Percentiles rank a stretch among this genome's conserved stretches.
Evolutionary conservation across 176 grass and related monocot genomes (phyloP).

Genomic region (Cenchrus fungigraminus): DNA sequence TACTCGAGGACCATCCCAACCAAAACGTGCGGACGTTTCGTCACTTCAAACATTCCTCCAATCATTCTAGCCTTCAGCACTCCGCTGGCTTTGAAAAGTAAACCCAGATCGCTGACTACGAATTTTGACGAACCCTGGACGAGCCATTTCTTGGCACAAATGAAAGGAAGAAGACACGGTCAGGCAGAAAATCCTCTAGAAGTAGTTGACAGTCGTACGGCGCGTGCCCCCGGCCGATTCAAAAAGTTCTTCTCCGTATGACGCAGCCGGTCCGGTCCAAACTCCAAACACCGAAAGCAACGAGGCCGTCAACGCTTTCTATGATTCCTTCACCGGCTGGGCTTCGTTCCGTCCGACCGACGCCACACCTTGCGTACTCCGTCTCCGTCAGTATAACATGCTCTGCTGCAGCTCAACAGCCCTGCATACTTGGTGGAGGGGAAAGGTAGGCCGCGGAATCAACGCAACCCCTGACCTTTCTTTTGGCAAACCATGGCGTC

Average conservation of each 20-base stretch:
- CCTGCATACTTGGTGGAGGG: neutral
- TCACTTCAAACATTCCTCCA: too few species aligned
- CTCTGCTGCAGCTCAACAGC: neutral
- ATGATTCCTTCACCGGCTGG: neutral
- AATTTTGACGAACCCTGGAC: neutral
- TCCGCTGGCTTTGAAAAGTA: too few species aligned
- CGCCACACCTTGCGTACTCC: neutral
- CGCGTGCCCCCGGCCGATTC: neutral
- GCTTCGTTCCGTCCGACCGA: neutral
- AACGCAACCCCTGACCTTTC: neutral
- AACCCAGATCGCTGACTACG: neutral
- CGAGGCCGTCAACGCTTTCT: slow-evolving; percentile 10
- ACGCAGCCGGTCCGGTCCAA: neutral
- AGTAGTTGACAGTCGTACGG: neutral
- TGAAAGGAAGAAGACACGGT: neutral
- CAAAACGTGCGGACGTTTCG: too few species aligned
- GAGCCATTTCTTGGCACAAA: neutral
- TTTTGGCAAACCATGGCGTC: slow-evolving; percentile 29
- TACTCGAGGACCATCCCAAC: too few species aligned
- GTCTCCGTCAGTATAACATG: slow-evolving; percentile 13
- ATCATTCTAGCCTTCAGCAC: too few species aligned
- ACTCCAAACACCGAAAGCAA: neutral
- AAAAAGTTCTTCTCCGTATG: neutral
- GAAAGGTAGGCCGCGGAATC: slow-evolving; percentile 8
- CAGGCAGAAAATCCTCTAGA: neutral